Base-by-base conservation (phyloP, 495 filamentous ascomycete species). In the Pseudevernia furfuracea region DNA sequence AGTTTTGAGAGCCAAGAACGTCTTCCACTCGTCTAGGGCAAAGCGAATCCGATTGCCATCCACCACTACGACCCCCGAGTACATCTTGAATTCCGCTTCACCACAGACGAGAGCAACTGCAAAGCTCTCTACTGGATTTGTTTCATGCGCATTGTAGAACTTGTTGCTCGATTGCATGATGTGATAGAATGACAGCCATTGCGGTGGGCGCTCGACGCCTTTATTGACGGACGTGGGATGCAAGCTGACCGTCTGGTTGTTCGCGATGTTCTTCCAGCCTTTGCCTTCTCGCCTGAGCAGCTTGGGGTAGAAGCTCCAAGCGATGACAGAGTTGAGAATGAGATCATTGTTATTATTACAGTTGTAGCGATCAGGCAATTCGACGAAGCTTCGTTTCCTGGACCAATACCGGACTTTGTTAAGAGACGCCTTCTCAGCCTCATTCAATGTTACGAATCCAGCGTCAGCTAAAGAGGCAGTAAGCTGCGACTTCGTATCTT, bases 261-360 rank as follows among this genome's bases (percentile, higher is more conserved):
- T 97, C 28, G 87, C 82, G 30, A 96, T 83, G 64, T 96, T 97
- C 52, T 90, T 84, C 82, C 92, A 91, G 23, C 91, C 90, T 75
- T 91, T 95, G 44, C 90, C 91, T 59, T 97, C 92, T 60, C 87
- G 85, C 12, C 85, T 83, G 12, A 97, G 78, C 3, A 98, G 84
- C 69, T 96, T 97, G 4, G 94, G 94, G 69, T 98, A 96, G 78
- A 98, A 96, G 58, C 89, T 89, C 83, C 88, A 93, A 0, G 91
- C 89, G 60, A 96, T 87, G 43, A 95, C 89, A 0, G 91, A 88
- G 67, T 85, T 85, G 17, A 89, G 75, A 30, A 96, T 81, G 0
- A 82, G 64, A 61, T 97, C 91, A 65, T 95, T 95, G 48, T 82
- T 79, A 71, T 86, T 89, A 72, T 92, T 89, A 39, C 75, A 70